phyloP scores from a whole-genome alignment of 495 filamentous ascomycete species.

The Podospora pseudoanserina region DNA sequence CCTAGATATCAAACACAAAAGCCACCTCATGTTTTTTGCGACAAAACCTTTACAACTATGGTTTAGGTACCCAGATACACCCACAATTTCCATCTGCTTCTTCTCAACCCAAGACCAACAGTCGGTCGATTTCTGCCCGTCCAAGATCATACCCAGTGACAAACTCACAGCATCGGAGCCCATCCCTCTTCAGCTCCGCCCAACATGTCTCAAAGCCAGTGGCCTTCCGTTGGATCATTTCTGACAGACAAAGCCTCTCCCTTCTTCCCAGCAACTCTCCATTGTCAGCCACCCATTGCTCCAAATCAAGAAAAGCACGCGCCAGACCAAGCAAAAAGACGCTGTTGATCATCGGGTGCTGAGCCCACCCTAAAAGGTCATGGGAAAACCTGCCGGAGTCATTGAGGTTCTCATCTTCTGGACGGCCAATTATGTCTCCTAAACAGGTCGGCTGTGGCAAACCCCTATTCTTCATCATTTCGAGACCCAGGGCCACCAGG shows the following conservation, averaged over 20 bases:
- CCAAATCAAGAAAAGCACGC: neutral
- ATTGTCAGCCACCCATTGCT: neutral
- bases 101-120: neutral
- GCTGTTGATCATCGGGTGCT: neutral
- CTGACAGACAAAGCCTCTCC: neutral
- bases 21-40: too few relatives aligned
- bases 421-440: neutral
- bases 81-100: too few relatives aligned
- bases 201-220: neutral
- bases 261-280: neutral
- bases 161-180: neutral
- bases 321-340: neutral
- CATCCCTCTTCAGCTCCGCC: neutral
- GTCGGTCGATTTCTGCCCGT: neutral
- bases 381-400: neutral
- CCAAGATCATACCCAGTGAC: neutral
- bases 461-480: neutral
- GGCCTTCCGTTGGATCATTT: neutral
- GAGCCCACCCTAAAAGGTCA: neutral
- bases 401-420: neutral
- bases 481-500: constrained; percentile 11
- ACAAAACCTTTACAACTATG: too few relatives aligned
- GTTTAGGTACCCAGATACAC: too few relatives aligned
- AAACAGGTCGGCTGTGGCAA: neutral
- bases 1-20: too few relatives aligned